Percentiles rank a stretch among this genome's conserved stretches.
These are phyloP conservation scores for Scheffersomyces insectosa DNA, from an alignment of 1,139 yeast genomes.

Conservation along the genomic window DNA sequence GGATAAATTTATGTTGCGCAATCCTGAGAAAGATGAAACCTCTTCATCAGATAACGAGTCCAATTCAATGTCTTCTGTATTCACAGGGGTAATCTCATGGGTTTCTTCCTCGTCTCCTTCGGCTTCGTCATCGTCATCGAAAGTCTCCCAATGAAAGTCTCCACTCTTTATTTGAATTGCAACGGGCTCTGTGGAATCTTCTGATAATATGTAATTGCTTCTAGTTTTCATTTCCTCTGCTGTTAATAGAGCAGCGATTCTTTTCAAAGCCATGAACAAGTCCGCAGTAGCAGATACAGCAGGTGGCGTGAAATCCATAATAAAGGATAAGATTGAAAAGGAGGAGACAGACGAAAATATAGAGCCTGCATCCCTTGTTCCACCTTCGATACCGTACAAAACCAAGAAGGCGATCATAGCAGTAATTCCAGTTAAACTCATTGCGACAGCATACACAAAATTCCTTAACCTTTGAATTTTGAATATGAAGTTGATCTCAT, in stretches of 20 bases:
- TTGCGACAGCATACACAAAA: slow-evolving; percentile 54
- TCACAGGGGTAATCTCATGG: background rate
- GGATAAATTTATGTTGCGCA: slow-evolving; percentile 29
- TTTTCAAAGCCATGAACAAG: slow-evolving; percentile 58
- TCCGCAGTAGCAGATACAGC: slow-evolving; percentile 66
- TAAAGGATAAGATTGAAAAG: slow-evolving; percentile 56
- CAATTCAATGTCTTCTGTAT: slow-evolving; percentile 3
- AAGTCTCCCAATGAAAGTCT: slow-evolving; percentile 65
- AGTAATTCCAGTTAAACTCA: slow-evolving; percentile 61
- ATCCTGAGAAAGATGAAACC: slow-evolving; percentile 13
- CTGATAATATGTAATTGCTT: slow-evolving; percentile 3
- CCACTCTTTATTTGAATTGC: slow-evolving; percentile 55
- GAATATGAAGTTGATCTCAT: slow-evolving; percentile 49
- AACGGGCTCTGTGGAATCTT: slow-evolving; percentile 16
- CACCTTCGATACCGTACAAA: slow-evolving; percentile 49
- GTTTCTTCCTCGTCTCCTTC: slow-evolving; percentile 11
- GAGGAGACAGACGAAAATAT: slow-evolving; percentile 76
- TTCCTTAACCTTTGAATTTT: slow-evolving; percentile 56
- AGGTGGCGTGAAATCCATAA: slow-evolving; percentile 63
- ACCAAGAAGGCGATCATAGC: slow-evolving; percentile 73
- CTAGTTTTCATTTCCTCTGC: slow-evolving; percentile 22
- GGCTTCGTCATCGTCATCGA: slow-evolving; percentile 23
- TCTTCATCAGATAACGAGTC: background rate
- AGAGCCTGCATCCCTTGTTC: slow-evolving; percentile 56
- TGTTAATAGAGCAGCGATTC: slow-evolving; percentile 55